Base-by-base conservation (phyloP, 768 basidiomycete species). In the Antrodiella citrinella region DNA sequence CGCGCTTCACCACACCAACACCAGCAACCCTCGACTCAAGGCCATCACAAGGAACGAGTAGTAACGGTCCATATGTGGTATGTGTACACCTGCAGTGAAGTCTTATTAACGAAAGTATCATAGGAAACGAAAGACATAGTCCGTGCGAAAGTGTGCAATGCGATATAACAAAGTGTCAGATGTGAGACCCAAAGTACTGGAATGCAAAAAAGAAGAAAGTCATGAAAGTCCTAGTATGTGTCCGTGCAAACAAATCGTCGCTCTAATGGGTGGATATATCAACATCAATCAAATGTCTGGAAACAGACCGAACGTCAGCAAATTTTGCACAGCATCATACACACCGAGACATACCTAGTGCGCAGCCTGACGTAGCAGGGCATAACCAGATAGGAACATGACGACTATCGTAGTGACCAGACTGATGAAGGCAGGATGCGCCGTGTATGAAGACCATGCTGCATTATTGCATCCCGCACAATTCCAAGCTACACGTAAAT, bases 321-420 rank as follows among this genome's bases (percentile, higher is more conserved):
- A 35, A 35, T 7, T 7, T 35, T 35, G 30, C 30, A 7, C 30
- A 35, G 30, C 5, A 5, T 4, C 4, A 5, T 10, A 25, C 15
- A 38, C 20, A 23, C 50, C n/a, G 35, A 38, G 41, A 43, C 41
- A 18, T 18, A 43, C 41, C 41, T 61, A 63, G 48, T 61, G 65
- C 47, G 56, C 22, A 23, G 59, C 52, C 38, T 64, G 65, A 38
- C 81, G 71, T 25, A 85, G 64, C 43, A 84, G 63, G 3, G 76
- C 70, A 59, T 78, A 76, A 23, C 84, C 84, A n/a, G 82, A 84
- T 22, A 84, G 66, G 60, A 85, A 70, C 65, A 84, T 73, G 60
- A 87, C 69, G 55, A 84, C 65, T 48, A 85, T 64, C 2, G 80
- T 78, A 42, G 78, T 72, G 12, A 78, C 35, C 45, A 84, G 54